Base-by-base conservation (phyloP, 371 early-diverging fungal genomes). In the Mucor racemosus region DNA sequence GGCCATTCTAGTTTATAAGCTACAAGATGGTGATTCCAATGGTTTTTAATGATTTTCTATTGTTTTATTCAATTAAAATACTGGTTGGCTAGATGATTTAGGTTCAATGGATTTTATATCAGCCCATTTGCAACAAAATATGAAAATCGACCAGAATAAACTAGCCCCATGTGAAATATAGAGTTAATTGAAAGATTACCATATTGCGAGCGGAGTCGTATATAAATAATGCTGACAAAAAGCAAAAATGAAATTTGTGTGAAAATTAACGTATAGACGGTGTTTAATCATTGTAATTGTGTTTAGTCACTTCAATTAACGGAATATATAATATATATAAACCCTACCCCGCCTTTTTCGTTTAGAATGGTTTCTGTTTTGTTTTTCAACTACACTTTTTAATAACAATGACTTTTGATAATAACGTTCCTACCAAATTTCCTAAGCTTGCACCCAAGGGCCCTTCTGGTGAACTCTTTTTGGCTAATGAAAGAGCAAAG, bases 401-500 rank as follows among this genome's bases (percentile, higher is more conserved):
- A 53, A 53, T 10, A 15, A 31, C n/a, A 33, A 75, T 75, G 76
- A 44, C 42, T 21, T 73, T 76, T 55, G 48, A 77, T 41, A 76
- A 80, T 55, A 74, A 76, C 65, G 50, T 73, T 5, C 69, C 80
- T 26, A 77, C 74, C 34, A 74, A 64, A 40, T 86, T 88, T 69
- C 86, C 86, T 5, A 66, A 79, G 58, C 64, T 86, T 9, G 73
- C 71, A 14, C 86, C 88, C 10, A 71, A 77, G 26, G 84, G 74
- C 7, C 88, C 88, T n/a, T 78, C 80, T 59, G 88, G 88, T 44
- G 76, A 77, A 14, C 75, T 82, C 14, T 72, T 86, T 35, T 74
- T 88, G 48, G 80, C 80, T 41, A 77, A 80, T 15, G 87, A 87
- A 64, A 84, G 87, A 64, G 86, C 76, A 21, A 81, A 84, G 53